Conservation (phyloP, 2,329 filamentous ascomycete species). For the Trichophyton mentagrophytes region DNA sequence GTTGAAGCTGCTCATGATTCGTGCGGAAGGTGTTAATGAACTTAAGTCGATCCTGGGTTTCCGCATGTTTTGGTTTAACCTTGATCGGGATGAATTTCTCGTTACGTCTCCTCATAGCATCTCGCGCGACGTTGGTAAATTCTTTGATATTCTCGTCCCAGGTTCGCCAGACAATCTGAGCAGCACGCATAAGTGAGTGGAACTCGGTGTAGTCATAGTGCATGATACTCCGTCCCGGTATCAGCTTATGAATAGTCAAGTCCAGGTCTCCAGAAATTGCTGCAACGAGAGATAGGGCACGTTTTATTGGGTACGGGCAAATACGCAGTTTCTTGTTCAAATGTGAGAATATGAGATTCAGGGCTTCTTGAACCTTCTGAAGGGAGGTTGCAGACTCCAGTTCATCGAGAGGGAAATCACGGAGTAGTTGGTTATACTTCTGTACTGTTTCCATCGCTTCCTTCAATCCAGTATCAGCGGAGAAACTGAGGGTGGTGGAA, state of each 20-base stretch:
- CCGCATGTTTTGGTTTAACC: slow-evolving; percentile 72
- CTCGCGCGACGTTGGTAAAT: slow-evolving; percentile 93
- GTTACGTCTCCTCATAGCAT: slow-evolving; percentile 81
- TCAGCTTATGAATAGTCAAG: slow-evolving; percentile 66
- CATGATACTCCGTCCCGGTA: slow-evolving; percentile 78
- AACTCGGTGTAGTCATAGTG: slow-evolving; percentile 90
- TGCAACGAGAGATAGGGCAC: slow-evolving; percentile 87
- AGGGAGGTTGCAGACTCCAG: slow-evolving; percentile 83
- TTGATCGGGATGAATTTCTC: slow-evolving; percentile 99
- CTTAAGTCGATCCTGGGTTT: slow-evolving; percentile 78
- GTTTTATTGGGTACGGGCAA: slow-evolving; percentile 84
- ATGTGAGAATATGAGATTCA: slow-evolving; percentile 81
- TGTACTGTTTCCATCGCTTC: slow-evolving; percentile 93
- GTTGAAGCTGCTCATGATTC: slow-evolving; percentile 94
- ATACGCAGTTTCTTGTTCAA: slow-evolving; percentile 97
- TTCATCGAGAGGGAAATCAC: slow-evolving; percentile 93
- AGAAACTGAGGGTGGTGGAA: slow-evolving; percentile 93
- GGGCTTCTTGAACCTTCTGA: slow-evolving; percentile 74
- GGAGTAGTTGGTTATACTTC: slow-evolving; percentile 98
- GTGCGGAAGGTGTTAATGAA: slow-evolving; percentile 92
- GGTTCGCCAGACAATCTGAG: slow-evolving; percentile 72
- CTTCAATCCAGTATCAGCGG: slow-evolving; percentile 87
- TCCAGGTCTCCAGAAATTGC: slow-evolving; percentile 92
- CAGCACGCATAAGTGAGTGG: slow-evolving; percentile 65
- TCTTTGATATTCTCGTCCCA: slow-evolving; percentile 98